These are phyloP conservation scores for Alternaria angustiovoidea DNA, from an alignment of 2,329 filamentous ascomycete genomes.

Conservation along the genomic window DNA sequence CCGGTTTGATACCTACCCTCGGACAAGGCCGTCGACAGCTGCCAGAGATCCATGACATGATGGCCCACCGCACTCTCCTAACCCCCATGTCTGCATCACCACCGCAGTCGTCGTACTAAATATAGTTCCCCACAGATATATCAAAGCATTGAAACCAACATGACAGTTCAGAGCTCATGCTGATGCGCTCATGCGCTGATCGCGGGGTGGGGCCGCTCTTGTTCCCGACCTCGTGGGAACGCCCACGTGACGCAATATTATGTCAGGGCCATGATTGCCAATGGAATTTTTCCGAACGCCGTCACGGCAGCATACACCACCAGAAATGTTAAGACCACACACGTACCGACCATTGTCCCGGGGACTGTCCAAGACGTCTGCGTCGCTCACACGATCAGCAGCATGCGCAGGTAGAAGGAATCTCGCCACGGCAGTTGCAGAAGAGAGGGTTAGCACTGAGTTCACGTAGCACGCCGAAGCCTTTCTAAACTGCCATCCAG, in stretches of 20 bases:
- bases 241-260: conserved; percentile 11
- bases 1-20: not conserved
- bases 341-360: conserved; percentile 41
- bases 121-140: not conserved
- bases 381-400: conserved; percentile 25
- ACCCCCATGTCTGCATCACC: not conserved
- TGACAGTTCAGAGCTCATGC: not conserved
- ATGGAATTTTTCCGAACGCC: conserved; percentile 17
- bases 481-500: conserved; percentile 50
- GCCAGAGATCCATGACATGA: conserved; percentile 10
- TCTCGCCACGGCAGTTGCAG: conserved; percentile 43
- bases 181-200: conserved; percentile 9
- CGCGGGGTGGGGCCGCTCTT: conserved; percentile 13
- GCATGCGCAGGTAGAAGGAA: conserved; percentile 34
- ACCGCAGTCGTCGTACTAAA: not conserved
- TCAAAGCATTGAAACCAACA: not conserved
- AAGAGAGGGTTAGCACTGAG: conserved; percentile 43
- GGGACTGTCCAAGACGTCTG: conserved; percentile 30
- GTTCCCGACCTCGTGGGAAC: not conserved
- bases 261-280: conserved; percentile 8
- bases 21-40: not conserved
- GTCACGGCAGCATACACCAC: conserved; percentile 6
- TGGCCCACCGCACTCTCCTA: conserved; percentile 10
- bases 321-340: conserved; percentile 44
- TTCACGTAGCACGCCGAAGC: conserved; percentile 5